A percentile compares a stretch with the other conserved stretches of the same genome.
Evolutionary conservation across 1,284 basidiomycete species (phyloP).

Genomic region (Trichosporon faecale): DNA sequence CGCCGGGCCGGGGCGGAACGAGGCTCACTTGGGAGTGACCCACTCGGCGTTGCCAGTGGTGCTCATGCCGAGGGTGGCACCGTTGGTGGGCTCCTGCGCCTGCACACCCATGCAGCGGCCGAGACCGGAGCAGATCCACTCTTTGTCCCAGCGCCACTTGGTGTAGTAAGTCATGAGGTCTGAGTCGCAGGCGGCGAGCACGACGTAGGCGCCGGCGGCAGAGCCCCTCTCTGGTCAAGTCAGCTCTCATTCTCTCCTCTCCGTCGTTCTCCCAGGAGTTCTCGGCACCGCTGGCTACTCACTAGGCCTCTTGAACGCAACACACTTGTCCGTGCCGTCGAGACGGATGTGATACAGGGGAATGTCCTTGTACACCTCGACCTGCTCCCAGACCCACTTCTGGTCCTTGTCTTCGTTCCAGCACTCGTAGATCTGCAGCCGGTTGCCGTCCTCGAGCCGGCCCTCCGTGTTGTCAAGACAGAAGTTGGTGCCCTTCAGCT

Average conservation of each 20-base stretch:
- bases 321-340: constrained; percentile 1
- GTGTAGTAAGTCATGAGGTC: background rate
- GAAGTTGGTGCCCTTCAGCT: background rate
- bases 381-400: background rate
- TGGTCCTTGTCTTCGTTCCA: constrained; percentile 1
- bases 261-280: too few species aligned
- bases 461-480: constrained; percentile 10
- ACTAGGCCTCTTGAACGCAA: constrained; percentile 1
- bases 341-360: background rate
- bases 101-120: background rate
- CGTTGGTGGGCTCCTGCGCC: background rate
- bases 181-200: background rate
- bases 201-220: background rate
- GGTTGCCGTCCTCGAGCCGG: background rate
- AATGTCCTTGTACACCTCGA: constrained; percentile 1
- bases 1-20: too few species aligned
- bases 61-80: background rate
- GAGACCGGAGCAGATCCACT: constrained; percentile 1
- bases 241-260: background rate
- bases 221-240: background rate
- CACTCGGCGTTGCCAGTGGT: background rate
- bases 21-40: background rate
- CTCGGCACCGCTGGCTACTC: background rate
- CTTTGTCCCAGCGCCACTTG: constrained; percentile 4
- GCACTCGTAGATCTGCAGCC: constrained; percentile 8